Percentiles rank a stretch among this genome's conserved stretches.
Evolutionary conservation across 2,329 filamentous ascomycete genomes (phyloP).

Genomic region (Trichoderma hamatum): DNA sequence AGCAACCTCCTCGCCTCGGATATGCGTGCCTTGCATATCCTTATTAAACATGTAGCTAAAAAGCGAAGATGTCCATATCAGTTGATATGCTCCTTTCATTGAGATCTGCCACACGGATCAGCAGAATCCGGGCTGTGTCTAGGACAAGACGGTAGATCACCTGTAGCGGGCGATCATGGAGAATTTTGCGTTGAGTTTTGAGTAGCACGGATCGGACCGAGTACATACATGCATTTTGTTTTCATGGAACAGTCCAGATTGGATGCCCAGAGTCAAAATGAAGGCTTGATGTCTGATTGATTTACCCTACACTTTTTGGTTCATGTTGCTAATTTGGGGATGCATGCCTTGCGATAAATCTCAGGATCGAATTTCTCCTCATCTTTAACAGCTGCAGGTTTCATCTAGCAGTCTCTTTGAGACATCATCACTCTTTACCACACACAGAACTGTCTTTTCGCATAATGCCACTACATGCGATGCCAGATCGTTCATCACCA

Average conservation of each 20-base stretch:
- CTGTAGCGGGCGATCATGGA: not conserved
- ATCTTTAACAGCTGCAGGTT: not conserved
- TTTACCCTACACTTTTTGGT: not conserved
- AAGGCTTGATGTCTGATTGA: not conserved
- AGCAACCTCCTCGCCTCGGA: not conserved
- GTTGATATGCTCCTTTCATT: conserved; percentile 5
- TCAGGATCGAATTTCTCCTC: not conserved
- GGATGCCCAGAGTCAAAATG: not conserved
- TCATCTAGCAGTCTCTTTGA: not conserved
- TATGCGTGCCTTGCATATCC: not conserved
- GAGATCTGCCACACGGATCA: not conserved
- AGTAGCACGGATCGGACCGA: conserved; percentile 3
- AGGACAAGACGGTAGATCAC: not conserved
- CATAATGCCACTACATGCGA: not conserved
- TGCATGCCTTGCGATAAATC: not conserved
- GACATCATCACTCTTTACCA: not conserved
- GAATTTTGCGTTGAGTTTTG: not conserved
- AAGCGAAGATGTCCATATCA: not conserved
- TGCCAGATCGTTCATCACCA: not conserved
- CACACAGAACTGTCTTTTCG: not conserved
- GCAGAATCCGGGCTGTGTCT: conserved; percentile 2
- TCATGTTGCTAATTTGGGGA: not conserved
- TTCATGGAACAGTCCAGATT: not conserved
- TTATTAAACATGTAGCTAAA: not conserved
- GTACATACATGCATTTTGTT: not conserved